These are phyloP conservation scores for Raddia guianensis DNA, from an alignment of 176 grass and related monocot species.

Conservation along the genomic window DNA sequence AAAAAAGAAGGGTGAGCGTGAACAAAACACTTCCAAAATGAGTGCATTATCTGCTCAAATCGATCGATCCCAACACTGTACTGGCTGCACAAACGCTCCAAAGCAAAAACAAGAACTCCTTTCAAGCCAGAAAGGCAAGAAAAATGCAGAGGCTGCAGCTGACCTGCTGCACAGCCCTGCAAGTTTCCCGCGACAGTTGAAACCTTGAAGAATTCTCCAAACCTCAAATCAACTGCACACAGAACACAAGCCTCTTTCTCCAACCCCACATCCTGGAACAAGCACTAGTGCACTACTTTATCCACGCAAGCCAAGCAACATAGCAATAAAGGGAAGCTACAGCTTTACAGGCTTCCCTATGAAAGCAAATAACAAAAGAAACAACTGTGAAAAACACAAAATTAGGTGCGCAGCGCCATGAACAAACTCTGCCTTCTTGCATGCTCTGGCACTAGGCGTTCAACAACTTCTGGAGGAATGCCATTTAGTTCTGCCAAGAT, in stretches of 20 bases:
- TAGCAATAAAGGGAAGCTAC: slow-evolving; percentile 34
- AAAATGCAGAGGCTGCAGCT: not conserved
- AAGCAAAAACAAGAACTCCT: slow-evolving; percentile 17
- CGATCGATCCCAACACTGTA: slow-evolving; percentile 14
- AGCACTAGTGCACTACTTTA: slow-evolving; percentile 21
- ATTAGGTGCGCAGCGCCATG: slow-evolving; percentile 84
- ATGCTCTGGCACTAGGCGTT: slow-evolving; percentile 80
- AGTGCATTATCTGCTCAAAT: not conserved
- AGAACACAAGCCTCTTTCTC: slow-evolving; percentile 28
- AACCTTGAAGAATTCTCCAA: not conserved
- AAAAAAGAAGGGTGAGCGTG: no score
- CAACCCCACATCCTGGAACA: slow-evolving; percentile 26
- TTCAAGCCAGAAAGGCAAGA: slow-evolving; percentile 26
- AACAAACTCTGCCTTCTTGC: slow-evolving; percentile 82
- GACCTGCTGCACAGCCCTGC: slow-evolving; percentile 16
- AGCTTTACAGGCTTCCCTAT: slow-evolving; percentile 62
- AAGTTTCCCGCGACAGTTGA: slow-evolving; percentile 10
- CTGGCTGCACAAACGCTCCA: slow-evolving; percentile 33
- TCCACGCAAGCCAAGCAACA: slow-evolving; percentile 29
- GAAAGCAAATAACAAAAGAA: not conserved
- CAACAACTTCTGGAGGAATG: slow-evolving; percentile 53
- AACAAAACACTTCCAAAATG: not conserved
- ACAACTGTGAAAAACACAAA: not conserved
- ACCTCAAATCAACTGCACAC: slow-evolving; percentile 43
- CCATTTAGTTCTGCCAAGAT: slow-evolving; percentile 68